Evolutionary conservation across 257 asterid genomes (phyloP), one percentile per base, ranked within the genome.

Genomic region (Rehmannia glutinosa): DNA sequence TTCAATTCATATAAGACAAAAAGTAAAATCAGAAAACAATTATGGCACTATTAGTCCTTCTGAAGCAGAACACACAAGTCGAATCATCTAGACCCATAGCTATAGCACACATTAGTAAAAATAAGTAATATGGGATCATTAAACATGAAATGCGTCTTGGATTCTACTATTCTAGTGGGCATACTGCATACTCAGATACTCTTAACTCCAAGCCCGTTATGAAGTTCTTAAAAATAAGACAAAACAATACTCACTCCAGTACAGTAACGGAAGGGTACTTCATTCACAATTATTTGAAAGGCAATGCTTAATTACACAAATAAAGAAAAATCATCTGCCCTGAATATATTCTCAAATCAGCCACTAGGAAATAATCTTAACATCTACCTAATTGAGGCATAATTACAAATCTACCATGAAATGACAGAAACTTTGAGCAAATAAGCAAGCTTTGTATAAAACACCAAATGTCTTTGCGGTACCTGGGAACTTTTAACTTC

Each of bases 401-500:
- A 32, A 39, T 15, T 7, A 36, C 17, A 42, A 21, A 25, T 42
- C 4, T 35, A 66, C 19, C 42, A 19, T 15, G 25, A 30, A 43
- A 47, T 8, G 9, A 39, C 8, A 45, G 10, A 21, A 52, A 16
- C 10, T 64, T 16, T 28, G 32, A 71, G n/a, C n/a, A n/a, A n/a
- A n/a, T n/a, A n/a, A n/a, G n/a, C n/a, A n/a, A n/a, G n/a, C n/a
- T n/a, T n/a, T n/a, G n/a, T n/a, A n/a, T n/a, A n/a, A n/a, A n/a
- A n/a, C n/a, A n/a, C n/a, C n/a, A n/a, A n/a, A n/a, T n/a, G n/a
- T n/a, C n/a, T n/a, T n/a, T 50, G 30, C 28, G 13, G 56, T 80
- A 88, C 99, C 99, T 90, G 99, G 43, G 96, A 90, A 72, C 88
- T 85, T 78, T 84, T 88, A 64, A 93, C 87, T 77, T 86, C 95